Base-by-base conservation (phyloP, 208 protist genomes). In the Tritrichomonas musculus region DNA sequence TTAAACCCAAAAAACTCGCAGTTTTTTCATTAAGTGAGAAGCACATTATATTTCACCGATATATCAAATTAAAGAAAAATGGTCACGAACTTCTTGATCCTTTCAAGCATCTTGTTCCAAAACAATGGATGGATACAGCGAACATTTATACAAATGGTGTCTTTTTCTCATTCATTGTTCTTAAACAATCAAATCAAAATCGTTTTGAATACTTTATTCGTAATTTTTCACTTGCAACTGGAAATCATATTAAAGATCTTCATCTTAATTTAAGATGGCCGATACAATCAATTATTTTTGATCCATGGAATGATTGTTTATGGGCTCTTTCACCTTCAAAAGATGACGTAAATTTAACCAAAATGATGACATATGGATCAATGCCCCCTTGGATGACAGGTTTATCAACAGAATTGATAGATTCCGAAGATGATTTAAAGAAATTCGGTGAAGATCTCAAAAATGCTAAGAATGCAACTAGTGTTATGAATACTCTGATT, bases 221-320 rank as follows among this genome's bases (percentile, higher is more conserved):
- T 57, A 88, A 30, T 55, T 88, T 88, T 20, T 88, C 77, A 20
- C 17, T 57, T 20, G 44, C 39, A 44, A 27, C 44, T 88, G 77
- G 77, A 20, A 57, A 39, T 8, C 77, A 88, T 88, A 14, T 88
- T 57, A 27, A 20, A 27, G 77, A 88, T 88, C 5, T 53, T 20
- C 14, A 39, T 17, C 8, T 88, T 17, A n/a, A 20, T 4, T 57
- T 88, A 11, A 53, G 47, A 57, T 30, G 33, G 9, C 77, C 77
- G 33, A 88, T 88, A 2, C 22, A 53, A 39, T 44, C 77, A 33
- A 33, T 88, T 17, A 57, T 47, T 36, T 55, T 3, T 57, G 77
- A 88, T 88, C 47, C 47, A 33, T 88, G 77, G 77, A 88, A 88
- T 47, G n/a, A 88, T 57, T 88, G 77, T 50, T 39, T 41, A 36